Base-by-base conservation (phyloP, 495 filamentous ascomycete genomes). In the Penicillium diatomitis region DNA sequence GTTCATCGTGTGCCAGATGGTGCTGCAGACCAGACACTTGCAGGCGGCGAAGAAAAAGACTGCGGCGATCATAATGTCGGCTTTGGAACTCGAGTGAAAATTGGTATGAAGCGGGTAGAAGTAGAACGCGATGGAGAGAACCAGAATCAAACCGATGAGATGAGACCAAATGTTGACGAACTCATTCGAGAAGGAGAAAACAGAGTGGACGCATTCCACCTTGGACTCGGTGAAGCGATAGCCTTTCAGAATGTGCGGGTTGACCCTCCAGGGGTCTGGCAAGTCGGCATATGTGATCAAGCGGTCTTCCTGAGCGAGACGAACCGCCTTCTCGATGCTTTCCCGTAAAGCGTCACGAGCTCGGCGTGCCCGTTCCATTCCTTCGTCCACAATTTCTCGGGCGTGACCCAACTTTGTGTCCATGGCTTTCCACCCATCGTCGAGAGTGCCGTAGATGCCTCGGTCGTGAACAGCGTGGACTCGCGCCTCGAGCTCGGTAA, bases 151-250 rank as follows among this genome's bases (percentile, higher is more conserved):
- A 8, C 92, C 92, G 35, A 99, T 76, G 7, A 83, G 75, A 63
- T 99, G 92, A 8, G 90, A 87, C 94, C 94, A 99, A 58, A 99
- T 99, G 66, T 99, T 99, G 68, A 96, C 84, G 41, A 85, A 74
- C 66, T 99, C 92, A 65, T 99, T 99, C 45, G 86, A 91, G 53
- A 90, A 74, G 31, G 77, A 71, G 60, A 96, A 88, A 47, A 87
- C 78, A 4, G 89, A 96, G 20, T 78, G 77, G 35, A 97, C 69
- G 62, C 91, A 97, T 38, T 87, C 91, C 44, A 88, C 60, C 63
- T 94, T 95, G 43, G 83, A 85, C 48, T 91, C 84, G 47, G 79
- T 86, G 71, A 99, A 99, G 35, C 92, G 90, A 61, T 99, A 99
- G 33, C 92, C 92, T 8, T 73, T 75, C 27, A 81, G 70, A 63